These are phyloP conservation scores for Gossypium gossypioides DNA, from an alignment of 441 rosid genomes.

Conservation along the genomic window DNA sequence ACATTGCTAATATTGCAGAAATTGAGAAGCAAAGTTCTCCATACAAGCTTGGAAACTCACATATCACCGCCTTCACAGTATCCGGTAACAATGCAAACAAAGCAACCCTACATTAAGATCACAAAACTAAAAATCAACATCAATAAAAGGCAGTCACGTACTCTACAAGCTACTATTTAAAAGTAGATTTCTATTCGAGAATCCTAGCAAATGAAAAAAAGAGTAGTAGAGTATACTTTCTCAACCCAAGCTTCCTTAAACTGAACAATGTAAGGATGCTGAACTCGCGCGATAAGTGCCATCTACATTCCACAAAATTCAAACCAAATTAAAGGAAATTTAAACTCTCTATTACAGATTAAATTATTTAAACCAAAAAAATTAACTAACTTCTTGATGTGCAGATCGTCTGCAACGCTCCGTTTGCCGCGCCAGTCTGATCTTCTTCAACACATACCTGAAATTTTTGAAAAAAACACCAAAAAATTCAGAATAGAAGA, in stretches of 20 bases:
- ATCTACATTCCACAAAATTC: constrained; percentile 39
- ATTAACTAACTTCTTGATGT: constrained; percentile 69
- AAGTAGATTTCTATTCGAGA: constrained; percentile 6
- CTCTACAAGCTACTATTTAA: neutral
- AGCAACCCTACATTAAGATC: constrained; percentile 65
- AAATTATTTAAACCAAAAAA: neutral
- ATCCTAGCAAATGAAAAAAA: neutral
- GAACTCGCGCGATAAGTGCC: constrained; percentile 83
- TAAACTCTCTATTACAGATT: neutral
- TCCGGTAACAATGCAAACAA: constrained; percentile 94
- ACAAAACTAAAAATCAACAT: constrained; percentile 1
- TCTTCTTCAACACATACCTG: constrained; percentile 96
- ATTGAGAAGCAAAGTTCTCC: constrained; percentile 1
- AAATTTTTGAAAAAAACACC: constrained; percentile 9
- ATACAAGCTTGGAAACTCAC: constrained; percentile 40
- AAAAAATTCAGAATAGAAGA: neutral
- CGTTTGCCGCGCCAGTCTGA: constrained; percentile 85
- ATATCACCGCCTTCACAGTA: constrained; percentile 99
- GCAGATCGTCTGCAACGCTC: constrained; percentile 96
- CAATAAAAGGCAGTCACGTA: neutral
- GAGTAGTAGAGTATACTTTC: constrained; percentile 36
- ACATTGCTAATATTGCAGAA: constrained; percentile 4
- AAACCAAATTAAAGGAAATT: neutral
- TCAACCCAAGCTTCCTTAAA: constrained; percentile 99
- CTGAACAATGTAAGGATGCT: constrained; percentile 82